phyloP scores from a whole-genome alignment of 192 early-diverging fungal species.

The Mortierella hygrophila region DNA sequence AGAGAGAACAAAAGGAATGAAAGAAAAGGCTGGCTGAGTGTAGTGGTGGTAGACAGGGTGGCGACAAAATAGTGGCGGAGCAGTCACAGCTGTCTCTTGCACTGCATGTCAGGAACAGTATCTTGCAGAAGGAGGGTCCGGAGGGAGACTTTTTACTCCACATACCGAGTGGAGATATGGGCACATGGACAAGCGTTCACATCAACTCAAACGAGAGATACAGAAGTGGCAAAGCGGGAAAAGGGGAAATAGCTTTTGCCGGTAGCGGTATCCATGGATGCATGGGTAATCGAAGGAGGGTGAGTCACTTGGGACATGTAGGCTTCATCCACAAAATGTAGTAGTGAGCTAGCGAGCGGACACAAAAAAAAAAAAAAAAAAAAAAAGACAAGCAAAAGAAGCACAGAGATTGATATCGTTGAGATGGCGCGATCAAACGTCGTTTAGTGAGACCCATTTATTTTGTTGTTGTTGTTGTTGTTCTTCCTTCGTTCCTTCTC shows the following conservation, averaged over 20 bases:
- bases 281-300: neutral
- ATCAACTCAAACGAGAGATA: neutral
- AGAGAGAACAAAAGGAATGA: neutral
- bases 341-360: neutral
- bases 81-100: neutral
- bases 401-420: neutral
- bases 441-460: neutral
- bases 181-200: neutral
- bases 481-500: neutral
- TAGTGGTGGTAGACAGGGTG: neutral
- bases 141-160: neutral
- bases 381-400: neutral
- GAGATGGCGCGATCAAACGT: conserved; percentile 1
- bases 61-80: neutral
- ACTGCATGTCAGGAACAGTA: neutral
- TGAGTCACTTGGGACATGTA: neutral
- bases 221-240: neutral
- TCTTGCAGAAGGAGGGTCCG: neutral
- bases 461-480: neutral
- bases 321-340: neutral
- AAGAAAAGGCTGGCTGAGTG: neutral
- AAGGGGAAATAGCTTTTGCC: neutral
- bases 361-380: neutral
- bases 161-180: neutral
- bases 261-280: neutral